A percentile compares a stretch with the other conserved stretches of the same genome.
Evolutionary conservation across 345 rosid genomes (phyloP).

Genomic region (Camelina hispida): DNA sequence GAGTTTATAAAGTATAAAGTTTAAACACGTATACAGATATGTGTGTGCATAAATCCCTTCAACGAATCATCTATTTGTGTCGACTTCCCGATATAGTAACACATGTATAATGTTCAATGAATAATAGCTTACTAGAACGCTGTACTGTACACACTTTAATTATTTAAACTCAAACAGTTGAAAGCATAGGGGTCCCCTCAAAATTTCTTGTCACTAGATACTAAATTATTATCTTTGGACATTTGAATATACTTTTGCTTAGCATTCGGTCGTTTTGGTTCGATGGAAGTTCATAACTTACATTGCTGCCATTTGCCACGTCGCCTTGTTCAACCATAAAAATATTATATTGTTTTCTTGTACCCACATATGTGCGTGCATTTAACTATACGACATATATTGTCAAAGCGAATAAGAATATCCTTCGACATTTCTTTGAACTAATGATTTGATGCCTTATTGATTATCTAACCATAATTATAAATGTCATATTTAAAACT

Average conservation of each 20-base stretch:
- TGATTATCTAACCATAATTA: not conserved
- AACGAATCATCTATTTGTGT: constrained; percentile 9
- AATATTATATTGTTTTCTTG: not conserved
- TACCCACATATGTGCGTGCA: constrained; percentile 5
- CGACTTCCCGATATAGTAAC: constrained; percentile 35
- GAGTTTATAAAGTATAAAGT: too few species aligned
- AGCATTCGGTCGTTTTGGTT: constrained; percentile 29
- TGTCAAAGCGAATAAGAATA: constrained; percentile 38
- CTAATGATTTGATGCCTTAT: constrained; percentile 34
- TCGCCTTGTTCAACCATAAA: not conserved
- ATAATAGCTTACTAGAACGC: constrained; percentile 9
- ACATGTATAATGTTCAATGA: constrained; percentile 28
- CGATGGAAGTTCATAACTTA: constrained; percentile 22
- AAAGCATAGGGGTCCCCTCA: constrained; percentile 39
- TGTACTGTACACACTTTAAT: constrained; percentile 12
- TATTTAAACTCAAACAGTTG: constrained; percentile 27
- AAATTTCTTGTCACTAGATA: constrained; percentile 23
- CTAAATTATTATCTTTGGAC: constrained; percentile 7
- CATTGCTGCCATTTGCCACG: constrained; percentile 33
- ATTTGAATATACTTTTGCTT: constrained; percentile 10
- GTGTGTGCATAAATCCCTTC: not conserved
- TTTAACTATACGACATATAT: constrained; percentile 6
- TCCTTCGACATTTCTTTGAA: constrained; percentile 32
- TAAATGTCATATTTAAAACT: not conserved
- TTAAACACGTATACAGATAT: not conserved